Evolutionary conservation across 2,329 filamentous ascomycete genomes (phyloP).

Genomic region (Passalora sequoiae): DNA sequence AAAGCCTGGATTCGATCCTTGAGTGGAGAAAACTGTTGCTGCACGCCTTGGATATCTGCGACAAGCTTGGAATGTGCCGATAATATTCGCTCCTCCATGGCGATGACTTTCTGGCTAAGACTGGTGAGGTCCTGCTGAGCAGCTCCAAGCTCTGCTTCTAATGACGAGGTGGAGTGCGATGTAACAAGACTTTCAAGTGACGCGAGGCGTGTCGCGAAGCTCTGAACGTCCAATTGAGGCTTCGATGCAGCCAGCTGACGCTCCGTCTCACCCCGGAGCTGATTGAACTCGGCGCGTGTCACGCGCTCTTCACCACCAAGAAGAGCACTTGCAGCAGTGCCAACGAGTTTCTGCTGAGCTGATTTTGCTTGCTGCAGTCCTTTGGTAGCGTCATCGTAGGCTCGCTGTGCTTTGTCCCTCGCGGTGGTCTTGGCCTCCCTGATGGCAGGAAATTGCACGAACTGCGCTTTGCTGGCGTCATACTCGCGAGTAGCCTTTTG

Average conservation of each 20-base stretch:
- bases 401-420: background rate
- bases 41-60: no score
- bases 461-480: background rate
- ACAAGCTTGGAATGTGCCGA: no score
- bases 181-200: background rate
- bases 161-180: background rate
- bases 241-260: background rate
- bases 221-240: background rate
- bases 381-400: background rate
- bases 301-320: background rate
- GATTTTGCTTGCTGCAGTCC: background rate
- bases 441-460: slow-evolving; percentile 2
- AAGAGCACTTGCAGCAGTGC: background rate
- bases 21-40: no score
- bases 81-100: background rate
- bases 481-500: background rate
- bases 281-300: background rate
- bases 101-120: background rate
- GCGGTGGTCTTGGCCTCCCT: background rate
- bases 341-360: background rate
- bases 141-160: no score
- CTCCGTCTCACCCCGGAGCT: background rate
- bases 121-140: background rate
- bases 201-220: background rate
- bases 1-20: no score